Evolutionary conservation across 257 asterid genomes (phyloP), one percentile per base, ranked within the genome.

Genomic region (Linaria vulgaris): DNA sequence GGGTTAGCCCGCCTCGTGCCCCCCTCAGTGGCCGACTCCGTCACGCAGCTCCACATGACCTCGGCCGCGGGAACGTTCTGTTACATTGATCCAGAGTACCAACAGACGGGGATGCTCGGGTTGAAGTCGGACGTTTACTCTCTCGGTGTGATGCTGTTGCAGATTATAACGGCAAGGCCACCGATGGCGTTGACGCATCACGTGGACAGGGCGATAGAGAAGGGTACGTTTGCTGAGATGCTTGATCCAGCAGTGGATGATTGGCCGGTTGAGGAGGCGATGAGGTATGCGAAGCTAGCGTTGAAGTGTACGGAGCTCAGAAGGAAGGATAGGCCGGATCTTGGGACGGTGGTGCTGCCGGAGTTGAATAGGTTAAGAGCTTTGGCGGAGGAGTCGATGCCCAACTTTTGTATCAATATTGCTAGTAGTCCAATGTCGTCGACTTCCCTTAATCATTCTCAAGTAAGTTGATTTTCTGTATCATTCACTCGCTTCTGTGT

Each of bases 61-160:
- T 67, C 66, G 3, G 62, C 75, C 37, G 75, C 65, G 3, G 75
- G 75, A 25, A 71, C 75, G 1, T 71, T 71, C 34, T 71, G 75
- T 43, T 71, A 71, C 56, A 71, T 71, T 12, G 71, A 71, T 19
- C 75, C 75, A 0, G 75, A 71, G 60, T 70, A 70, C 30, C 75
- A 70, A 9, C 75, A 71, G 16, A 71, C 75, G 0, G 75, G 75
- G 21, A 71, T 63, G 67, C 48, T 70, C 16, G 75, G 75, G 5
- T 44, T 63, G 9, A 70, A 70, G 25, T 70, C 75, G 1, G 75
- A 70, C 12, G 53, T 70, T 2, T 70, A 70, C 41, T 70, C 75
- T 1, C 52, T 70, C 12, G 75, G 75, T 11, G 52, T 70, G 24
- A 39, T 70, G 64, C 45, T 70, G 63, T 61, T 70, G 38, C 75